phyloP scores from a whole-genome alignment of 257 asterid genomes.

The Solanum pennellii region DNA sequence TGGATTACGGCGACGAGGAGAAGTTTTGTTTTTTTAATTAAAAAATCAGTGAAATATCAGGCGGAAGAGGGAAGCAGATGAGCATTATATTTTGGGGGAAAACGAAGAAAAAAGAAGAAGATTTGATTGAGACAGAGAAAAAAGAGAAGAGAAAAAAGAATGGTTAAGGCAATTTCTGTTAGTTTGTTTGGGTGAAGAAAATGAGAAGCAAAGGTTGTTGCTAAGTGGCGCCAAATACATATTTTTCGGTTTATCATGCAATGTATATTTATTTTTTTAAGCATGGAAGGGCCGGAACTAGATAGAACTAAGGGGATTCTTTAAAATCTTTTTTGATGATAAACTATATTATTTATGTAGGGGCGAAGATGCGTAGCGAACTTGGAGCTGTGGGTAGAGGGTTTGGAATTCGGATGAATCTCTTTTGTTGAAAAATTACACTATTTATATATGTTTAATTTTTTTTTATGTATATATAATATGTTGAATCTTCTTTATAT shows the following conservation, averaged over 20 bases:
- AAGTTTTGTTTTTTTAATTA: neutral
- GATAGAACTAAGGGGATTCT: neutral
- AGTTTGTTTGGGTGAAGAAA: constrained; percentile 20
- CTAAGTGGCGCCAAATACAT: neutral
- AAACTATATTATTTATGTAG: neutral
- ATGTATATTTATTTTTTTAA: too few relatives aligned
- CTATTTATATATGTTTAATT: too few relatives aligned
- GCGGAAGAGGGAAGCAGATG: constrained; percentile 23
- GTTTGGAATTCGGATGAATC: neutral
- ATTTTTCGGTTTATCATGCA: neutral
- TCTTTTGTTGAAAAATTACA: too few relatives aligned
- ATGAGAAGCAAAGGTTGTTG: constrained; percentile 1
- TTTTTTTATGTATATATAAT: too few relatives aligned
- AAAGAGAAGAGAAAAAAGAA: neutral
- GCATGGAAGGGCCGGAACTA: neutral
- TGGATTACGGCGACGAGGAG: neutral
- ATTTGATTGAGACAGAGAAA: neutral
- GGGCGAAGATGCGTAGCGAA: rapidly evolving
- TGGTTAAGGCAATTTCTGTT: constrained; percentile 13
- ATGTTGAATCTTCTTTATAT: too few relatives aligned
- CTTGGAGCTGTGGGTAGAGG: neutral
- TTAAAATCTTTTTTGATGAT: rapidly evolving
- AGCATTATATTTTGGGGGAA: constrained; percentile 8
- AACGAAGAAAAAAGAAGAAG: neutral
- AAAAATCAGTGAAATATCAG: constrained; percentile 6